phyloP scores from a whole-genome alignment of 164 flowering plant species.

The Nelumbo lutea region DNA sequence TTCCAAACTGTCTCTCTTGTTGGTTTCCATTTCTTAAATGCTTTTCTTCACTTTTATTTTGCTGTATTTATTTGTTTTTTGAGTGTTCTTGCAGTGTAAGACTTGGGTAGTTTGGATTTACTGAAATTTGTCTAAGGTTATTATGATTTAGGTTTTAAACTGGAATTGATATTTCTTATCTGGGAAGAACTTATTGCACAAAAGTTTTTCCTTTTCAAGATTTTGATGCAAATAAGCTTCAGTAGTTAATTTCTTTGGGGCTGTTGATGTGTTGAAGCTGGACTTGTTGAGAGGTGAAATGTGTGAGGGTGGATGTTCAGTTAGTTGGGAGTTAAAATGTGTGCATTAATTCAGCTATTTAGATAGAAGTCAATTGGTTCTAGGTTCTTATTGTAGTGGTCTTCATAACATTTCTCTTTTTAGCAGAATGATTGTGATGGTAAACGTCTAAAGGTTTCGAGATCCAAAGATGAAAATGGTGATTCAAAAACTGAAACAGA shows the following conservation, averaged over 20 bases:
- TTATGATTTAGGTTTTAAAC: background rate
- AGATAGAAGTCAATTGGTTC: background rate
- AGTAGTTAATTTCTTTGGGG: background rate
- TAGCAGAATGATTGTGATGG: constrained; percentile 39
- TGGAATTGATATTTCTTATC: background rate
- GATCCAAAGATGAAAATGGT: constrained; percentile 40
- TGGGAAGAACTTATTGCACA: background rate
- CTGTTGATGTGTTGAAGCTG: background rate
- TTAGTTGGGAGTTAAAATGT: background rate
- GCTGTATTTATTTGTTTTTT: background rate
- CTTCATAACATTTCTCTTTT: background rate
- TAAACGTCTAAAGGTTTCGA: constrained; percentile 45
- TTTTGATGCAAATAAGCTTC: background rate
- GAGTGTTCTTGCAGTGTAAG: background rate
- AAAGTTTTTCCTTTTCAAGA: no score
- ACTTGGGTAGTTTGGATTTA: background rate
- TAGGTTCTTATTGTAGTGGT: background rate
- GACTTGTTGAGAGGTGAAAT: background rate
- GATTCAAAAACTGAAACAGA: constrained; percentile 55
- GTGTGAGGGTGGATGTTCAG: background rate
- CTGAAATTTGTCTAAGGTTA: background rate
- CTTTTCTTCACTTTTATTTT: background rate
- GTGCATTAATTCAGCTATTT: no score
- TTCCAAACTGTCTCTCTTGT: background rate
- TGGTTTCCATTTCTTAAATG: background rate